phyloP scores from a whole-genome alignment of 1,284 basidiomycete genomes.

The Puccinia horiana region DNA sequence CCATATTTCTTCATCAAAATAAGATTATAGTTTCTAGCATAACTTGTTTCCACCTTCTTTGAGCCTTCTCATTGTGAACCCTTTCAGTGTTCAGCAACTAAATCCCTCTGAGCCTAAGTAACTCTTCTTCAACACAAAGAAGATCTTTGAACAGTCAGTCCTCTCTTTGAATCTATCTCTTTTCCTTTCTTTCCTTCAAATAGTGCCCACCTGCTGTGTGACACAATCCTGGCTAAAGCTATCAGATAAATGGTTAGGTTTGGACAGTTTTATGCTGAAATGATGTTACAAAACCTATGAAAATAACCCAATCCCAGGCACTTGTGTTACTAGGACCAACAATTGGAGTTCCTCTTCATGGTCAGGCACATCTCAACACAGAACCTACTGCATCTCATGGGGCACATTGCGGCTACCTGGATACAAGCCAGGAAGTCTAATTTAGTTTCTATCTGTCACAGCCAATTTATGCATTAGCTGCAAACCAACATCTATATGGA shows the following conservation, averaged over 20 bases:
- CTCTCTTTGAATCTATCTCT: too few relatives aligned
- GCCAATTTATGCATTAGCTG: background rate
- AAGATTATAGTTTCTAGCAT: too few relatives aligned
- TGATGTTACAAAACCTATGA: background rate
- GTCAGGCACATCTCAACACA: slow-evolving; percentile 3
- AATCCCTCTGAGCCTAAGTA: too few relatives aligned
- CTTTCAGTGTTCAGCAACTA: too few relatives aligned
- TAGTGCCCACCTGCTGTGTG: too few relatives aligned
- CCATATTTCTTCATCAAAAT: too few relatives aligned
- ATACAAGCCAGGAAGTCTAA: background rate
- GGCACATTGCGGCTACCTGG: background rate
- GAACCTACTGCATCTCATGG: background rate
- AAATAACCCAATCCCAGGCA: background rate
- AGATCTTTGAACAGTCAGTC: too few relatives aligned
- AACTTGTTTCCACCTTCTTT: too few relatives aligned
- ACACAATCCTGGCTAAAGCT: background rate
- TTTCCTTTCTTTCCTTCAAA: too few relatives aligned
- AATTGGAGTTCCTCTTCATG: slow-evolving; percentile 1
- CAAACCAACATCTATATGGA: background rate
- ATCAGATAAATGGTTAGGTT: background rate
- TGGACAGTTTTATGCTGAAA: background rate
- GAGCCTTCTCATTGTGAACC: too few relatives aligned
- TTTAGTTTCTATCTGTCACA: background rate
- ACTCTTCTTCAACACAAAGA: too few relatives aligned
- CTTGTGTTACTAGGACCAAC: slow-evolving; percentile 7